A percentile compares a stretch with the other conserved stretches of the same genome.
phyloP scores from a whole-genome alignment of 139 green algal genomes.

The Limnomonas spitsbergensis region DNA sequence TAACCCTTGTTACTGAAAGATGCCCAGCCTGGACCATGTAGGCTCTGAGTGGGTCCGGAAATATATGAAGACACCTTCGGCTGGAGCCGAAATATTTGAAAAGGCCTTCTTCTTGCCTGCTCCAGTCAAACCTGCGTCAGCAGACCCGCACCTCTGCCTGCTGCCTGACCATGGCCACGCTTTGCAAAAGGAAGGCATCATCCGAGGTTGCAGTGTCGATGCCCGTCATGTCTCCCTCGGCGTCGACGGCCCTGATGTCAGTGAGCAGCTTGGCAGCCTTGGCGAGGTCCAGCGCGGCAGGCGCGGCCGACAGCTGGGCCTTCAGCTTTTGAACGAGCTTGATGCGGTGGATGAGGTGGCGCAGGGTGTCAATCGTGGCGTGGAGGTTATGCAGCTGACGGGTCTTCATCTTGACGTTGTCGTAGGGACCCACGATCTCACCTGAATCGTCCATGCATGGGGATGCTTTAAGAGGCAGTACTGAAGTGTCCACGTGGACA shows the following conservation, averaged over 20 bases:
- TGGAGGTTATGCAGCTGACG: conserved; percentile 59
- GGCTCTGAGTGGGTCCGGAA: too few species aligned
- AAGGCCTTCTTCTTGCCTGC: neutral
- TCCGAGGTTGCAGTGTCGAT: conserved; percentile 61
- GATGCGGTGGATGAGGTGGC: conserved; percentile 55
- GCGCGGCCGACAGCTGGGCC: conserved; percentile 32
- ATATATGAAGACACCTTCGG: too few species aligned
- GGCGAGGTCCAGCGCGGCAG: conserved; percentile 65
- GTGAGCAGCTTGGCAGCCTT: conserved; percentile 80
- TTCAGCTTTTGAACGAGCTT: conserved; percentile 57
- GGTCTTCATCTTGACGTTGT: conserved; percentile 41
- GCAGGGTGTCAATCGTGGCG: conserved; percentile 60
- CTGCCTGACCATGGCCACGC: conserved; percentile 41
- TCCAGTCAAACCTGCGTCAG: neutral
- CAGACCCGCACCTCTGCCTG: conserved; percentile 53
- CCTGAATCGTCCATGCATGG: too few species aligned
- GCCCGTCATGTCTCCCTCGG: conserved; percentile 55
- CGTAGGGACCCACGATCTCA: conserved; percentile 66
- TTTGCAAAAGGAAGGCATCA: conserved; percentile 51
- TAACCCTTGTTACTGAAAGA: too few species aligned
- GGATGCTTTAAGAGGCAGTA: too few species aligned
- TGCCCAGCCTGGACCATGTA: too few species aligned
- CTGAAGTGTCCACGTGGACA: too few species aligned
- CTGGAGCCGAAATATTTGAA: neutral
- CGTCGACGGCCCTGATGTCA: conserved; percentile 57